Conservation (phyloP, 345 rosid species). For the Populus deltoides region DNA sequence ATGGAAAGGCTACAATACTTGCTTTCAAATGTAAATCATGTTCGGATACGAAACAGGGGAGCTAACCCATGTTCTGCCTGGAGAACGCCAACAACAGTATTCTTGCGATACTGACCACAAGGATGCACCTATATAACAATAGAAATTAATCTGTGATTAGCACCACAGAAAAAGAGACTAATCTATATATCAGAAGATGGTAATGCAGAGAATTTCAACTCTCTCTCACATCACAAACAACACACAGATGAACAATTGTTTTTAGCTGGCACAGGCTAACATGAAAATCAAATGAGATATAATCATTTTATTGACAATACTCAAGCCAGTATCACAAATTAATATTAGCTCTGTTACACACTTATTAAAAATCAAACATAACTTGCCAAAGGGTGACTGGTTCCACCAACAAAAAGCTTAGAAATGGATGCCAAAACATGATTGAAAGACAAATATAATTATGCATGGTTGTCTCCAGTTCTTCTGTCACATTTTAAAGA, state of each 20-base stretch:
- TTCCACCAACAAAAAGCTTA: too few relatives aligned
- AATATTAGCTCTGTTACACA: background rate
- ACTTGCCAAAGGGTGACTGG: too few relatives aligned
- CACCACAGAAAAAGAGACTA: background rate
- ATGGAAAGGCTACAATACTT: background rate
- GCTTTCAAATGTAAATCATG: background rate
- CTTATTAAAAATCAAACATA: too few relatives aligned
- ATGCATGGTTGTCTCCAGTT: background rate
- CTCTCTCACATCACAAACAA: constrained; percentile 6
- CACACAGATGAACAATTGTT: background rate
- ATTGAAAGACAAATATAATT: background rate
- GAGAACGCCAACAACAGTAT: constrained; percentile 92
- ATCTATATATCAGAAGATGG: constrained; percentile 4
- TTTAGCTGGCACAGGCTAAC: background rate
- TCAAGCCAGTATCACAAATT: background rate
- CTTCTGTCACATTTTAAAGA: background rate
- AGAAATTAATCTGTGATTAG: background rate
- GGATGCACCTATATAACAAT: constrained; percentile 69
- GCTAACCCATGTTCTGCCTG: constrained; percentile 80
- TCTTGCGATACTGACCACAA: constrained; percentile 94
- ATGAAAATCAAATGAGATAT: background rate
- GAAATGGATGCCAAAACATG: background rate
- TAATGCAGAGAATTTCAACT: background rate
- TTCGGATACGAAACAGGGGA: constrained; percentile 82
- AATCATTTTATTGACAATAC: constrained; percentile 7